phyloP scores from a whole-genome alignment of 2,329 filamentous ascomycete species.

The Botrytis deweyae region DNA sequence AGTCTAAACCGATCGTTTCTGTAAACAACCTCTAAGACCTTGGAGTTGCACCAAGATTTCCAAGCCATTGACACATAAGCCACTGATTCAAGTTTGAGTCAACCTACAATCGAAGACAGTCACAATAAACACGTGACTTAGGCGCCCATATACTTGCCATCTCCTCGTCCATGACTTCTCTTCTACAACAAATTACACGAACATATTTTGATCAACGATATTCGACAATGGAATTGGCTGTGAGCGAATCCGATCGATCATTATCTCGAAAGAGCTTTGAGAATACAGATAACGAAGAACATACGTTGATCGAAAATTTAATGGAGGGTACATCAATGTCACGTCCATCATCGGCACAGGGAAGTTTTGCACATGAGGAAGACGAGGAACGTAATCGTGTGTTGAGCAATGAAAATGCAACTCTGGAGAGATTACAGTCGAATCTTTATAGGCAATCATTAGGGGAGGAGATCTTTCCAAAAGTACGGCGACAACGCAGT shows the following conservation, averaged over 20 bases:
- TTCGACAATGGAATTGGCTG: not conserved
- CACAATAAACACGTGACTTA: not conserved
- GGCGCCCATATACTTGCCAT: not conserved
- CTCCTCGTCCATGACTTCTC: not conserved
- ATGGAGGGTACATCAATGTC: not conserved
- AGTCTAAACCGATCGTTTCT: not conserved
- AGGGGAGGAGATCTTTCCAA: not conserved
- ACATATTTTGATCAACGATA: not conserved
- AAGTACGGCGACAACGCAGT: not conserved
- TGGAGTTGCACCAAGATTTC: not conserved
- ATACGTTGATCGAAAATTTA: not conserved
- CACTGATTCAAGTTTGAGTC: not conserved
- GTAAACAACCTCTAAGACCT: not conserved
- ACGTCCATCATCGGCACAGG: not conserved
- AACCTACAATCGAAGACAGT: not conserved
- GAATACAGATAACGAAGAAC: not conserved
- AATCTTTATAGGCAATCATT: not conserved
- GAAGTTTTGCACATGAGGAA: not conserved
- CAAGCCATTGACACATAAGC: not conserved
- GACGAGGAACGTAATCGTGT: not conserved
- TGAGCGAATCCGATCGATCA: not conserved
- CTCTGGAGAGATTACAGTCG: not conserved
- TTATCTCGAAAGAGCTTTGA: not conserved
- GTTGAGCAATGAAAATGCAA: not conserved
- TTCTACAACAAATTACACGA: not conserved